These are phyloP conservation scores for Penicillium paxilli DNA, from an alignment of 495 filamentous ascomycete genomes.

Conservation along the genomic window DNA sequence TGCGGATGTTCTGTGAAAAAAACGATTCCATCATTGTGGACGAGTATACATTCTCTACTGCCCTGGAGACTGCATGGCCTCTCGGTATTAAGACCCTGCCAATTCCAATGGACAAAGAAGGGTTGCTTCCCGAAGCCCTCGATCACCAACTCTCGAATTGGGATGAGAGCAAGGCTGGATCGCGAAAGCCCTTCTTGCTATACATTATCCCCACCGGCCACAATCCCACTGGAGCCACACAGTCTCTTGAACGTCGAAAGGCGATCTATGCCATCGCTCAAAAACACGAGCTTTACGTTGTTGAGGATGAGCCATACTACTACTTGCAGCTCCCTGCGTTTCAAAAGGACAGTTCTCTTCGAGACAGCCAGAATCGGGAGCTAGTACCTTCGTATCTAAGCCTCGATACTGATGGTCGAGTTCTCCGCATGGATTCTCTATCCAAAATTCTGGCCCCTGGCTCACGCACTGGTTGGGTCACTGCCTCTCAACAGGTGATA, in stretches of 20 bases:
- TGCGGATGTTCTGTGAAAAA: constrained; percentile 68
- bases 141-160: constrained; percentile 68
- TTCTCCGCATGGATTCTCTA: constrained; percentile 44
- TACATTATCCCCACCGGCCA: constrained; percentile 66
- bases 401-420: constrained; percentile 60
- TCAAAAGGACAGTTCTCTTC: background rate
- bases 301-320: constrained; percentile 95
- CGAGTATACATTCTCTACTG: constrained; percentile 82
- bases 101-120: constrained; percentile 69
- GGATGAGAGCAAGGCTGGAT: constrained; percentile 56
- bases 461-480: constrained; percentile 31
- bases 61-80: constrained; percentile 65
- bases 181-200: constrained; percentile 67
- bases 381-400: constrained; percentile 29
- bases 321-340: constrained; percentile 40
- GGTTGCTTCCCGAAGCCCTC: constrained; percentile 64
- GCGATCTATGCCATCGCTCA: constrained; percentile 74
- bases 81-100: constrained; percentile 2
- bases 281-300: constrained; percentile 81
- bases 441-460: constrained; percentile 34
- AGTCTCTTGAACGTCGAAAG: constrained; percentile 59
- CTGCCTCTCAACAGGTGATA: constrained; percentile 22
- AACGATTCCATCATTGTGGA: constrained; percentile 77
- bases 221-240: constrained; percentile 93
- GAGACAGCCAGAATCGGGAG: background rate